A percentile compares a stretch with the other conserved stretches of the same genome.
phyloP scores from a whole-genome alignment of 1,139 yeast species.

The Yamadazyma membranifaciens region DNA sequence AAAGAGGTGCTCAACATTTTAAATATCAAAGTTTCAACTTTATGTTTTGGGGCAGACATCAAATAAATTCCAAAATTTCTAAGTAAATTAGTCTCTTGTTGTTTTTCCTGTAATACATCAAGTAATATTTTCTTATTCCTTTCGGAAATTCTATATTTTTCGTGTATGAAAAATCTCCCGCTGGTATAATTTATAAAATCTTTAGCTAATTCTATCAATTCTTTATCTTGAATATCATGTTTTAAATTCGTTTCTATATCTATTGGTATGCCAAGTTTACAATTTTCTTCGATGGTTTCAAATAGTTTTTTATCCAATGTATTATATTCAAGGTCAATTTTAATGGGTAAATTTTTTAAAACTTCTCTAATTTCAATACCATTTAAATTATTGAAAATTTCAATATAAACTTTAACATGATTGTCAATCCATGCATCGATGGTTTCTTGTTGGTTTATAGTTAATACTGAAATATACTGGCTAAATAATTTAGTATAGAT shows the following conservation, averaged over 20 bases:
- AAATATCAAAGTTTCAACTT: background rate
- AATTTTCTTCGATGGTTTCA: background rate
- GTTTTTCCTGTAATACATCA: conserved; percentile 1
- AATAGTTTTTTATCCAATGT: background rate
- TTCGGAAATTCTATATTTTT: background rate
- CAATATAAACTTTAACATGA: conserved; percentile 12
- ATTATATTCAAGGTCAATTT: conserved; percentile 1
- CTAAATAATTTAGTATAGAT: conserved; percentile 18
- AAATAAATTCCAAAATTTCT: conserved; percentile 1
- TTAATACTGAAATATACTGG: conserved; percentile 19
- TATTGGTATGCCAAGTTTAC: conserved; percentile 1
- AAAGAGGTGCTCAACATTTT: background rate
- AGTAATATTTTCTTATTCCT: conserved; percentile 1
- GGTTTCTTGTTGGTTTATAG: conserved; percentile 7
- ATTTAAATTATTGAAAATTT: conserved; percentile 17
- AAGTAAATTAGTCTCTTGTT: background rate
- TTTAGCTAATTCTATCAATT: conserved; percentile 2
- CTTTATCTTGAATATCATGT: conserved; percentile 2
- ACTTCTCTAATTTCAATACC: conserved; percentile 14
- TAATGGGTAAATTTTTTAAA: conserved; percentile 8
- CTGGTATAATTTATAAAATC: conserved; percentile 2
- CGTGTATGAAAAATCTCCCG: background rate
- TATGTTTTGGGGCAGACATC: background rate
- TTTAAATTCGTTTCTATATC: conserved; percentile 1
- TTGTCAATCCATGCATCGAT: conserved; percentile 14